Evolutionary conservation across 352 stramenopile genomes (phyloP).

Genomic region (Globisporangium canariense): DNA sequence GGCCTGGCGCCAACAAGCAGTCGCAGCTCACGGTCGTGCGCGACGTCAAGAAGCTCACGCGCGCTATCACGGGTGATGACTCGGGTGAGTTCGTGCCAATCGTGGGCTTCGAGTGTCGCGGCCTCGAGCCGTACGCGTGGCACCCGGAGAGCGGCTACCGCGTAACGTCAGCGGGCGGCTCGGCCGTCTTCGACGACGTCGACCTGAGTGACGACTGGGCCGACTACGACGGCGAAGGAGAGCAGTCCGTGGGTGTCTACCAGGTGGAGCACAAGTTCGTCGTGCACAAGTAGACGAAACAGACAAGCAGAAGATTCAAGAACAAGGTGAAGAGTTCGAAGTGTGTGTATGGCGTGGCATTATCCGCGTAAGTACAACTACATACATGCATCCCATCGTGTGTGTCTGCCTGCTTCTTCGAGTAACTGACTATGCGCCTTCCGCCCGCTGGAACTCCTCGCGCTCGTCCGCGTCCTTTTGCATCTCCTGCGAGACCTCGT

Average conservation of each 20-base stretch:
- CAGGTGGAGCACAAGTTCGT: slow-evolving; percentile 78
- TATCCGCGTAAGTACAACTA: not conserved
- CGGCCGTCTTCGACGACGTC: slow-evolving; percentile 73
- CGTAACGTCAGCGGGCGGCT: slow-evolving; percentile 53
- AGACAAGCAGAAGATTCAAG: not conserved
- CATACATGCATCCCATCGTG: not conserved
- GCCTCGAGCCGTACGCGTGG: slow-evolving; percentile 79
- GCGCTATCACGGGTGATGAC: slow-evolving; percentile 47
- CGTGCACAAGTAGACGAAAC: slow-evolving; percentile 61
- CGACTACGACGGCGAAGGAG: slow-evolving; percentile 82
- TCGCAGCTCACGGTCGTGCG: slow-evolving; percentile 79
- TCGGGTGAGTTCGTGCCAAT: slow-evolving; percentile 77
- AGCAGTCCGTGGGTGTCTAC: slow-evolving; percentile 77
- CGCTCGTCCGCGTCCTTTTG: slow-evolving; percentile 78
- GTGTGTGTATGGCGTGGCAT: not conserved
- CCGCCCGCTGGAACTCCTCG: slow-evolving; percentile 53
- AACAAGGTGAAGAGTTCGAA: not conserved
- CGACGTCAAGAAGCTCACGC: slow-evolving; percentile 86
- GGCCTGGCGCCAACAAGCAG: slow-evolving; percentile 76
- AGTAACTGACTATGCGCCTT: slow-evolving; percentile 18
- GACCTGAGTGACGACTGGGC: slow-evolving; percentile 83
- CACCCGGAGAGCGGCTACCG: slow-evolving; percentile 75
- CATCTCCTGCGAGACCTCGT: slow-evolving; percentile 78
- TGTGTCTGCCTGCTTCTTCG: not conserved
- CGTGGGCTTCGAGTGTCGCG: slow-evolving; percentile 85